These are phyloP conservation scores for Leishmania aethiopica DNA, from an alignment of 208 protist genomes.

Conservation along the genomic window DNA sequence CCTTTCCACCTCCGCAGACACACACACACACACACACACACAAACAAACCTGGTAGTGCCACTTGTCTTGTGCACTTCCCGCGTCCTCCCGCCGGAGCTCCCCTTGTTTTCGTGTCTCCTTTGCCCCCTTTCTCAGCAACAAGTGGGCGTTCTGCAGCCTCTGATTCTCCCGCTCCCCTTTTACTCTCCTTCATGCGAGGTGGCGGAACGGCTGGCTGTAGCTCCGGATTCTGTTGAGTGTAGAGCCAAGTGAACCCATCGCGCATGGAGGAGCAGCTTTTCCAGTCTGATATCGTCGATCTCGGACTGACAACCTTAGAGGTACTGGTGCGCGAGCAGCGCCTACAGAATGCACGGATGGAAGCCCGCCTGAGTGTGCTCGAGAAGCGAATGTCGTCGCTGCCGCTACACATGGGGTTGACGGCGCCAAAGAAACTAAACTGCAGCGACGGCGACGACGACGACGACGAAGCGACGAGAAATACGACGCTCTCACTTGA, in stretches of 20 bases:
- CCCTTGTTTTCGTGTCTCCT: neutral
- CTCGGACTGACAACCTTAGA: slow-evolving; percentile 19
- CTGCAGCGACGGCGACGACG: neutral
- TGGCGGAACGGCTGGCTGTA: neutral
- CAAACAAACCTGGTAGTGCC: neutral
- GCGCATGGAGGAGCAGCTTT: slow-evolving; percentile 2
- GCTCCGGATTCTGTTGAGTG: neutral
- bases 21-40: neutral
- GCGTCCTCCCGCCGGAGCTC: neutral
- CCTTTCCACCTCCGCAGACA: neutral
- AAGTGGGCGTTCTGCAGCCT: neutral
- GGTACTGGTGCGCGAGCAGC: slow-evolving; percentile 19
- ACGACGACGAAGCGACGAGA: neutral
- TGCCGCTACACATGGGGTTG: neutral
- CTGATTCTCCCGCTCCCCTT: neutral
- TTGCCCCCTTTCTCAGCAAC: neutral
- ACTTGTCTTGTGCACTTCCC: neutral
- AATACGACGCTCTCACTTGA: neutral
- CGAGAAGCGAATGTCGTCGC: neutral
- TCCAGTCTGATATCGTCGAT: slow-evolving; percentile 8
- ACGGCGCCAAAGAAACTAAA: neutral
- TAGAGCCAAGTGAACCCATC: neutral
- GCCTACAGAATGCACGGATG: slow-evolving; percentile 6
- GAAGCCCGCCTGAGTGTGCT: slow-evolving; percentile 6
- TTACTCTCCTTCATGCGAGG: neutral